Conservation (phyloP, 2,329 filamentous ascomycete genomes). For the Alternaria arbusti region DNA sequence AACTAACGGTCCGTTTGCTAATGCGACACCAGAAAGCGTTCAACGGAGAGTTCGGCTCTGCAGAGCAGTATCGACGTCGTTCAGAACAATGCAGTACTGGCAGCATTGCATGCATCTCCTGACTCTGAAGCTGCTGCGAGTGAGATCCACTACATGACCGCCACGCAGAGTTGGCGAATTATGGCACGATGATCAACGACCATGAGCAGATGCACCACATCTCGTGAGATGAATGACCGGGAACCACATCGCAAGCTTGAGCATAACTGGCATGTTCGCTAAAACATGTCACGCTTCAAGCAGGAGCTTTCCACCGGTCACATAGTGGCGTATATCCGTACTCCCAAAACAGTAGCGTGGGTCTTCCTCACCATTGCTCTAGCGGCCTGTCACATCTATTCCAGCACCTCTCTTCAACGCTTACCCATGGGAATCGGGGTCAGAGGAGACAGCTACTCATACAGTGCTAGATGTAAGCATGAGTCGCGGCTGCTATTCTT, state of each 20-base stretch:
- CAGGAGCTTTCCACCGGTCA: slow-evolving; percentile 14
- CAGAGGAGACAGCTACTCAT: slow-evolving; percentile 12
- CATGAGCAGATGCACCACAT: neutral
- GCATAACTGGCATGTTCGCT: slow-evolving; percentile 18
- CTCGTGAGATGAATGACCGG: neutral
- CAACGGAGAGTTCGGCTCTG: neutral
- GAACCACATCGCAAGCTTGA: neutral
- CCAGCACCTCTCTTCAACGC: slow-evolving; percentile 8
- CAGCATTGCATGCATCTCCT: neutral
- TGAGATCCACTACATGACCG: slow-evolving; percentile 2
- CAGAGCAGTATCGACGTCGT: neutral
- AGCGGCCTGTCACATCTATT: slow-evolving; percentile 21
- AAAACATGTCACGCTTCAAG: slow-evolving; percentile 20
- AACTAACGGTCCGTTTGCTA: neutral
- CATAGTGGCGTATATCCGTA: slow-evolving; percentile 19
- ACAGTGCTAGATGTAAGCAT: neutral
- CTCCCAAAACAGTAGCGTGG: slow-evolving; percentile 21
- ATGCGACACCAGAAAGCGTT: slow-evolving; percentile 2
- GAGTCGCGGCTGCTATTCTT: slow-evolving; percentile 25
- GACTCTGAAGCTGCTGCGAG: neutral
- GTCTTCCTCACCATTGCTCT: slow-evolving; percentile 22
- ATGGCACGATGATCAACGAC: neutral
- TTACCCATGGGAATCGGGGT: slow-evolving; percentile 14
- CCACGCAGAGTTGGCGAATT: neutral
- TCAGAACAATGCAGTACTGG: neutral